Evolutionary conservation across 2,329 filamentous ascomycete species (phyloP).

Genomic region (Scedosporium boydii): DNA sequence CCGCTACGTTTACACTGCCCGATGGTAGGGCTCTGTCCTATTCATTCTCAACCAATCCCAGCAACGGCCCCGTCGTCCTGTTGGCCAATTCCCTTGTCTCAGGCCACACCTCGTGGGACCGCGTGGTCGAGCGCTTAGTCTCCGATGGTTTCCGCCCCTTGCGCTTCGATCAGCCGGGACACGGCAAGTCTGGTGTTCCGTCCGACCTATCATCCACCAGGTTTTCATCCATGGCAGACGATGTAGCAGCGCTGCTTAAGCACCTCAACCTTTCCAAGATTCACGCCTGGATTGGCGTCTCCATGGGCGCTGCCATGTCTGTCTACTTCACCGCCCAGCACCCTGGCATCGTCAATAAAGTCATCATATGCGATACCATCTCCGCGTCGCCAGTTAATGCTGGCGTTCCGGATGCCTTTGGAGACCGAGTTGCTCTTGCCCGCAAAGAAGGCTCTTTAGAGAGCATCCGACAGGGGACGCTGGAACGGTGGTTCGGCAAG

Average conservation of each 20-base stretch:
- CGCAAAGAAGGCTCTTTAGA: conserved; percentile 22
- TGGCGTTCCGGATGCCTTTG: conserved; percentile 26
- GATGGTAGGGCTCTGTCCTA: conserved; percentile 21
- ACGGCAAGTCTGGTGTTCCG: conserved; percentile 27
- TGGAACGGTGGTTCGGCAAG: conserved; percentile 31
- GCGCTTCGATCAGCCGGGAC: conserved; percentile 33
- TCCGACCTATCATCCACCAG: conserved; percentile 22
- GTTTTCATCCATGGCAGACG: conserved; percentile 27
- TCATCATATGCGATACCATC: conserved; percentile 31
- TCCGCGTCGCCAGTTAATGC: conserved; percentile 25
- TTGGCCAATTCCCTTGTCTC: conserved; percentile 30
- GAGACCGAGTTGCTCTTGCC: conserved; percentile 22
- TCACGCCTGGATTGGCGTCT: conserved; percentile 33
- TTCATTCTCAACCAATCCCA: conserved; percentile 15
- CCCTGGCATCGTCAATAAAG: conserved; percentile 25
- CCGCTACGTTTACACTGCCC: conserved; percentile 11
- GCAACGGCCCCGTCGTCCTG: conserved; percentile 22
- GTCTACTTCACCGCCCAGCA: conserved; percentile 28
- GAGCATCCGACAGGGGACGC: conserved; percentile 19
- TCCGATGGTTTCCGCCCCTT: conserved; percentile 29
- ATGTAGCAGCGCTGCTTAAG: conserved; percentile 23
- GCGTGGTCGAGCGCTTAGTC: conserved; percentile 23
- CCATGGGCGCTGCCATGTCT: conserved; percentile 32
- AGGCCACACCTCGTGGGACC: conserved; percentile 28
- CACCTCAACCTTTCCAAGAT: conserved; percentile 21